These are phyloP conservation scores for Xylaria intraflava DNA, from an alignment of 495 filamentous ascomycete species.

Conservation along the genomic window DNA sequence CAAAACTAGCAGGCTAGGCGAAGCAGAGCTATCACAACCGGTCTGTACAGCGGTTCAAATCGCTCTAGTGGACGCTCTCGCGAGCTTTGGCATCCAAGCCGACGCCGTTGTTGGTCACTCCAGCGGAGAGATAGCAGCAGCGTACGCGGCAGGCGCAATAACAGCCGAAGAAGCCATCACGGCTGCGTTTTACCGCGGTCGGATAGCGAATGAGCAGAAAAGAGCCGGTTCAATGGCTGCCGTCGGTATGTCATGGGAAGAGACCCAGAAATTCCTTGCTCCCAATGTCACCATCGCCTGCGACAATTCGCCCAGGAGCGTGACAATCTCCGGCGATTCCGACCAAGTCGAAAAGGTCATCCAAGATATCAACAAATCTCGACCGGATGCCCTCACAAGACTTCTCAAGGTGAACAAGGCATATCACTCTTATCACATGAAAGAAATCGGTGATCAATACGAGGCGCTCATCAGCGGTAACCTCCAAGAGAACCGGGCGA, in stretches of 20 bases:
- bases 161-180: constrained; percentile 39
- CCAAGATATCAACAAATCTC: background rate
- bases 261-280: constrained; percentile 20
- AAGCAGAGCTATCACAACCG: constrained; percentile 33
- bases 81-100: constrained; percentile 39
- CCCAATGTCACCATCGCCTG: constrained; percentile 35
- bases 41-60: constrained; percentile 44
- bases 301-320: constrained; percentile 39
- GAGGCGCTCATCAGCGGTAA: background rate
- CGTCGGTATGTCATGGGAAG: constrained; percentile 27
- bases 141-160: constrained; percentile 34
- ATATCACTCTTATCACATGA: constrained; percentile 32
- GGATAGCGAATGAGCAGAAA: constrained; percentile 9
- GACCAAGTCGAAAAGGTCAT: constrained; percentile 29
- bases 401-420: constrained; percentile 16
- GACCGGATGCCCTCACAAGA: constrained; percentile 5
- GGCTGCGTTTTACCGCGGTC: constrained; percentile 34
- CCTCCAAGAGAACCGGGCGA: background rate
- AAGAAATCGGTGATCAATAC: constrained; percentile 22
- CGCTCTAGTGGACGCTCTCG: constrained; percentile 46
- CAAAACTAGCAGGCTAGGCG: constrained; percentile 24
- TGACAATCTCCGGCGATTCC: constrained; percentile 40
- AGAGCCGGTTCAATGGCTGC: constrained; percentile 38
- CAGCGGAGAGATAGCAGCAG: constrained; percentile 52
- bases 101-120: constrained; percentile 52